Conservation (phyloP, 768 basidiomycete genomes). For the Mycena venus region DNA sequence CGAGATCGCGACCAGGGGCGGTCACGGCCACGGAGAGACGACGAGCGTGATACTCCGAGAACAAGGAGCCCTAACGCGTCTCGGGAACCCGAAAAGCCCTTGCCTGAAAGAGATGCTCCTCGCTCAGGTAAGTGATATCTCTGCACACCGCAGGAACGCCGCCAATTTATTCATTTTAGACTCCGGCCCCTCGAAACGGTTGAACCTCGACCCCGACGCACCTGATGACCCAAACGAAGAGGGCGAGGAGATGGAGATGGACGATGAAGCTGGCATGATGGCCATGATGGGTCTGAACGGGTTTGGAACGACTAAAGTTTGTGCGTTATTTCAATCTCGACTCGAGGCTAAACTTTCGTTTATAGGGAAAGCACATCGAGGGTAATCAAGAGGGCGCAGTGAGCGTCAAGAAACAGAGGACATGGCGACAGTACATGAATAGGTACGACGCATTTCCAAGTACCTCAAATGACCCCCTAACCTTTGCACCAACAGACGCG, state of each 20-base stretch:
- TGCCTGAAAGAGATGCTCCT: slow-evolving; percentile 32
- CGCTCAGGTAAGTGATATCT: slow-evolving; percentile 28
- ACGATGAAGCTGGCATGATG: slow-evolving; percentile 87
- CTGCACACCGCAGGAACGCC: slow-evolving; percentile 10
- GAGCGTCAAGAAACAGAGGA: slow-evolving; percentile 84
- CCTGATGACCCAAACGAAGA: slow-evolving; percentile 53
- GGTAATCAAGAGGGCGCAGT: slow-evolving; percentile 85
- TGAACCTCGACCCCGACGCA: slow-evolving; percentile 57
- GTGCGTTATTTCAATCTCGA: slow-evolving; percentile 21
- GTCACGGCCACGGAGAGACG: slow-evolving; percentile 51
- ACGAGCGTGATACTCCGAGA: slow-evolving; percentile 45
- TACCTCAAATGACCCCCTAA: background rate
- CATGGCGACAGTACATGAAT: slow-evolving; percentile 99
- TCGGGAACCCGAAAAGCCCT: slow-evolving; percentile 39
- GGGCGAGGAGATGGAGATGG: slow-evolving; percentile 64
- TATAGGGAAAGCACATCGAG: slow-evolving; percentile 81
- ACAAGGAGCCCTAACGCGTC: slow-evolving; percentile 37
- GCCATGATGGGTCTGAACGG: slow-evolving; percentile 90
- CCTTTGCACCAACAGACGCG: slow-evolving; percentile 63
- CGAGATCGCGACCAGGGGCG: slow-evolving; percentile 52
- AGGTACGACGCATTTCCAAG: slow-evolving; percentile 58
- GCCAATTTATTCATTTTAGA: slow-evolving; percentile 9
- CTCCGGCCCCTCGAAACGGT: slow-evolving; percentile 33
- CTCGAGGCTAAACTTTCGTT: background rate
- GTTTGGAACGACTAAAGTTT: slow-evolving; percentile 92